Percentiles rank a stretch among this genome's conserved stretches.
Conservation (phyloP, 805 yeast genomes). For the Yamadazyma scolyti region DNA sequence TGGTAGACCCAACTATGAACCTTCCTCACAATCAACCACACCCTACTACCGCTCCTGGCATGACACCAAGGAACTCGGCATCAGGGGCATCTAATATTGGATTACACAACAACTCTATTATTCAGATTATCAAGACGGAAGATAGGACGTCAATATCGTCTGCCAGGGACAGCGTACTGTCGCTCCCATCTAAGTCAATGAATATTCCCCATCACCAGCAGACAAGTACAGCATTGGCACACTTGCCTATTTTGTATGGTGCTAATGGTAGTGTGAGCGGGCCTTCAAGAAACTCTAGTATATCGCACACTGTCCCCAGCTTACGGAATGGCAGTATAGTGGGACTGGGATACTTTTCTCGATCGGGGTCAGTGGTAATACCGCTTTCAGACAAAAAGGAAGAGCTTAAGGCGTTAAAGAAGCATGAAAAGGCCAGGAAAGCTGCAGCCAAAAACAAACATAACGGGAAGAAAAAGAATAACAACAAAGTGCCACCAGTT, state of each 20-base stretch:
- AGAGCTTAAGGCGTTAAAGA: conserved; percentile 11
- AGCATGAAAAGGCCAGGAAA: conserved; percentile 8
- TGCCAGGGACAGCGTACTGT: conserved; percentile 36
- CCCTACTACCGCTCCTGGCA: conserved; percentile 14
- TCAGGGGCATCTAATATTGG: conserved; percentile 13
- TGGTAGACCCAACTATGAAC: conserved; percentile 44
- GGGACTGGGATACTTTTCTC: conserved; percentile 29
- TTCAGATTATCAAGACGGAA: conserved; percentile 35
- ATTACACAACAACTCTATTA: conserved; percentile 35
- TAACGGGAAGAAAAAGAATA: conserved; percentile 8
- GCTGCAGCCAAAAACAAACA: conserved; percentile 3
- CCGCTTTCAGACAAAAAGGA: conserved; percentile 23
- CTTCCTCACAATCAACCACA: conserved; percentile 40
- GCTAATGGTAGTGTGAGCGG: conserved; percentile 37
- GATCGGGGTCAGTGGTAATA: conserved; percentile 37
- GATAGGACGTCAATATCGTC: conserved; percentile 34
- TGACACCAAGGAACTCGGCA: conserved; percentile 29
- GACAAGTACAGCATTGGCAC: conserved; percentile 36
- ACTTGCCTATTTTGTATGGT: conserved; percentile 42
- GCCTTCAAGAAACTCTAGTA: conserved; percentile 34
- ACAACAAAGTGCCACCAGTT: conserved; percentile 13
- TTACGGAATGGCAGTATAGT: conserved; percentile 39
- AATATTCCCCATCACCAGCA: conserved; percentile 45
- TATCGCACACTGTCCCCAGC: conserved; percentile 34
- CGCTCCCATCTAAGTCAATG: conserved; percentile 43